These are phyloP conservation scores for Neurospora tetrasperma DNA, from an alignment of 495 filamentous ascomycete species.

Conservation along the genomic window DNA sequence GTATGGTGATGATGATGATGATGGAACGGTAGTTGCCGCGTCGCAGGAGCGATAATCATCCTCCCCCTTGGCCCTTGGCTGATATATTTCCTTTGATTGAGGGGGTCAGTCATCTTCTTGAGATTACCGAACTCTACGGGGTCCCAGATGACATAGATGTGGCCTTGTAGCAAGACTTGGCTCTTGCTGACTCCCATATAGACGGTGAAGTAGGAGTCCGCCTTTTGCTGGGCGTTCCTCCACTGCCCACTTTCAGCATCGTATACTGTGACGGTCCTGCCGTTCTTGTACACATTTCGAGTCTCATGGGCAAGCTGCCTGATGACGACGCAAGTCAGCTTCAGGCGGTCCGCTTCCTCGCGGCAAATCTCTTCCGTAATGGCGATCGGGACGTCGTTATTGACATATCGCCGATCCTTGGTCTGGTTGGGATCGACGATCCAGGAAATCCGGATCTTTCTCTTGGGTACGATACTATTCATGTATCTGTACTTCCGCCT, in stretches of 20 bases:
- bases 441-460: background rate
- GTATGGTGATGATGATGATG: no score
- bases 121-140: background rate
- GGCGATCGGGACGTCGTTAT: background rate
- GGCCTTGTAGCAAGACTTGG: background rate
- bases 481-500: background rate
- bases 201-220: background rate
- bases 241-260: background rate
- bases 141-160: background rate
- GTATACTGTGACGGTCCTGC: background rate
- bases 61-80: background rate
- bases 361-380: background rate
- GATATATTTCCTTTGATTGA: background rate
- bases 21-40: no score
- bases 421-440: background rate
- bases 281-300: background rate
- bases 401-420: background rate
- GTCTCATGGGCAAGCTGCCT: background rate
- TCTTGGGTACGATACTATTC: background rate
- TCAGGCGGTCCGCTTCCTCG: background rate
- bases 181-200: background rate
- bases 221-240: background rate
- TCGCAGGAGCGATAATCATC: no score
- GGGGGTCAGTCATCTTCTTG: background rate
- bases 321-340: background rate